Evolutionary conservation across 2,329 filamentous ascomycete genomes (phyloP), one percentile per base, ranked within the genome.

Genomic region (Fusarium sp.): DNA sequence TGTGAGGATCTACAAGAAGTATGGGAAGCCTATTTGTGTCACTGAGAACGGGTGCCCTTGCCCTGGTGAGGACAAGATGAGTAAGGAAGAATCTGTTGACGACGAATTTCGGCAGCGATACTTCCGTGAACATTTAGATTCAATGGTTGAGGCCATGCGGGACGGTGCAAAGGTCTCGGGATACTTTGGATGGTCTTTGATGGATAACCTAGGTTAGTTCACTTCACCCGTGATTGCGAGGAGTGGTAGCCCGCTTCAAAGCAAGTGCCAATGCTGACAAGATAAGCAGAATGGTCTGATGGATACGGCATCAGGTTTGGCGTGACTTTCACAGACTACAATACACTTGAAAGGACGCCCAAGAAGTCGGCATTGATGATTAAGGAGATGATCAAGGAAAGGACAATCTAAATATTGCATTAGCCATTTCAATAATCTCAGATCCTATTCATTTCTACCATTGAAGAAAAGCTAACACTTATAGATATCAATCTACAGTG

Each of bases 91-190:
- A 65, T 75, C 79, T 6, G 75, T 83, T 5, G 58, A 81, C 15
- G 81, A 83, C 53, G 63, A 57, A 6, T 83, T 79, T 56, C 76
- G 81, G 7, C 71, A 78, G n/a, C 61, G 72, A 15, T 83, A 83
- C 58, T 81, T 83, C 54, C 64, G 75, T 20, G 73, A 79, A 22
- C 80, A 83, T 34, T 63, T 83, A 2, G 78, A 82, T 49, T 76
- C 81, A 0, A 77, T 83, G 27, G 77, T 72, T 3, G 53, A 29
- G 18, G 46, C 68, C 3, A 43, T 66, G 9, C 54, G 63, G 15
- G 68, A 71, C 14, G 61, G 68, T 2, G 27, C 61, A 2, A 34
- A 27, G 1, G 53, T 71, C 6, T 25, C 51, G 4, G 68, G 68
- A 8, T 71, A 71, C 25, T 68, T 66, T 30, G 68, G 58, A 2